Conservation (phyloP, 805 yeast genomes). For the Cephaloascus fragrans region DNA sequence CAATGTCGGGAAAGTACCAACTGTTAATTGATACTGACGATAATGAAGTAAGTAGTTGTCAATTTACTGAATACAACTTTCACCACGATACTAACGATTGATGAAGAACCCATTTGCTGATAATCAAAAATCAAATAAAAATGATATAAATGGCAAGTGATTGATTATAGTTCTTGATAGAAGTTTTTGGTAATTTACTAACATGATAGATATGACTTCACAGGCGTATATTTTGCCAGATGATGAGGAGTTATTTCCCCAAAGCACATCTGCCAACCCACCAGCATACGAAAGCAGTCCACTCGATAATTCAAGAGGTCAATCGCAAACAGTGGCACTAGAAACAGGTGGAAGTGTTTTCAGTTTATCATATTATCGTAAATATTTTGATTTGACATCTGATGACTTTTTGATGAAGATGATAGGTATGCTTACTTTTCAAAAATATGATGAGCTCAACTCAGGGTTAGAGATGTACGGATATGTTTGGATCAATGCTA, state of each 20-base stretch:
- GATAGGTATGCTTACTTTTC: constrained; percentile 40
- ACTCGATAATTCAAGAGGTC: background rate
- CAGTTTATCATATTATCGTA: constrained; percentile 49
- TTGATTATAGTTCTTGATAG: too few relatives aligned
- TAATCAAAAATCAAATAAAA: too few relatives aligned
- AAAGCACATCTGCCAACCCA: constrained; percentile 2
- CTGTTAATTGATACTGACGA: background rate
- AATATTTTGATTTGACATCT: constrained; percentile 63
- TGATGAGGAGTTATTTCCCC: constrained; percentile 8
- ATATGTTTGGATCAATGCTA: constrained; percentile 83
- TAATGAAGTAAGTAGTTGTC: too few relatives aligned
- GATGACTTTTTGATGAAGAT: constrained; percentile 46
- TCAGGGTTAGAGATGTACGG: constrained; percentile 62
- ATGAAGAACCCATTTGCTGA: too few relatives aligned
- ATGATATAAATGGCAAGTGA: too few relatives aligned
- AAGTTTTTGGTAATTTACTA: background rate
- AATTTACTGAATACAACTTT: too few relatives aligned
- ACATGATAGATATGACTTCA: constrained; percentile 4
- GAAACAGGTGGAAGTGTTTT: constrained; percentile 33
- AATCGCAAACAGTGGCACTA: background rate
- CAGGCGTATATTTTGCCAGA: constrained; percentile 23
- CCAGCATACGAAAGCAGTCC: too few relatives aligned
- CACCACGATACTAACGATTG: too few relatives aligned
- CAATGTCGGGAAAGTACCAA: constrained; percentile 1
- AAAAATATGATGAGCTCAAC: constrained; percentile 22